These are phyloP conservation scores for Volvox reticuliferus DNA, from an alignment of 139 green algal genomes.

Conservation along the genomic window DNA sequence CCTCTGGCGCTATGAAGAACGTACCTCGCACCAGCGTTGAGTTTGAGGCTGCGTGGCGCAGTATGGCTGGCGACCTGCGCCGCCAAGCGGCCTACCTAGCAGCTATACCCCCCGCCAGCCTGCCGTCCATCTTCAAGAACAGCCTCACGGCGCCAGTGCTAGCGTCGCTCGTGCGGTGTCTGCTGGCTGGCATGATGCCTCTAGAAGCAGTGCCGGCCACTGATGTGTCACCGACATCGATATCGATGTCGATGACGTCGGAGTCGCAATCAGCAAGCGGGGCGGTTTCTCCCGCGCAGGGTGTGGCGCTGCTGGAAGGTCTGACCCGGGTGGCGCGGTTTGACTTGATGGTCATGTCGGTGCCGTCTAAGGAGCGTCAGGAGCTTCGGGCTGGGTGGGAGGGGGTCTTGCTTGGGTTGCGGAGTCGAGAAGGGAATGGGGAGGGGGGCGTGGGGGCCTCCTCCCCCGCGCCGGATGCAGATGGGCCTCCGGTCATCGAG, in stretches of 20 bases:
- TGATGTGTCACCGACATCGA: not conserved
- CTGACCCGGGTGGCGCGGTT: conserved; percentile 56
- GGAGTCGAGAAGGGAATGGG: too few species aligned
- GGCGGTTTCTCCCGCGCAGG: not conserved
- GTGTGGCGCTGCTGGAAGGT: conserved; percentile 50
- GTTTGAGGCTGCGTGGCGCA: conserved; percentile 81
- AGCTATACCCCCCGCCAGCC: conserved; percentile 58
- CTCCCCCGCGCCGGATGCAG: too few species aligned
- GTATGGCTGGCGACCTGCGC: conserved; percentile 57
- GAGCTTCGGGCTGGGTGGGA: conserved; percentile 56
- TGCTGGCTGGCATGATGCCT: conserved; percentile 43
- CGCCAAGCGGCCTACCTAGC: conserved; percentile 71
- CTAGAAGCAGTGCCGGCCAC: not conserved
- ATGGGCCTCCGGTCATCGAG: too few species aligned
- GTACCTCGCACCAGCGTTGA: conserved; percentile 65
- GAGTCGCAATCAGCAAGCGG: not conserved
- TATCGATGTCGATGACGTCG: not conserved
- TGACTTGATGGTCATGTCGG: conserved; percentile 64
- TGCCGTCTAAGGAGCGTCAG: conserved; percentile 43
- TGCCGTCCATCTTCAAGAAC: conserved; percentile 75
- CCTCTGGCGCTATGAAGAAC: conserved; percentile 25
- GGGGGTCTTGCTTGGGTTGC: not conserved
- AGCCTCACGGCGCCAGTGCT: conserved; percentile 72
- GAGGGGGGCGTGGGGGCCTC: not conserved
- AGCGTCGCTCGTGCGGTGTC: conserved; percentile 13